Evolutionary conservation across 768 basidiomycete species (phyloP), one percentile per base, ranked within the genome.

Genomic region (Suillus fuscotomentosus): DNA sequence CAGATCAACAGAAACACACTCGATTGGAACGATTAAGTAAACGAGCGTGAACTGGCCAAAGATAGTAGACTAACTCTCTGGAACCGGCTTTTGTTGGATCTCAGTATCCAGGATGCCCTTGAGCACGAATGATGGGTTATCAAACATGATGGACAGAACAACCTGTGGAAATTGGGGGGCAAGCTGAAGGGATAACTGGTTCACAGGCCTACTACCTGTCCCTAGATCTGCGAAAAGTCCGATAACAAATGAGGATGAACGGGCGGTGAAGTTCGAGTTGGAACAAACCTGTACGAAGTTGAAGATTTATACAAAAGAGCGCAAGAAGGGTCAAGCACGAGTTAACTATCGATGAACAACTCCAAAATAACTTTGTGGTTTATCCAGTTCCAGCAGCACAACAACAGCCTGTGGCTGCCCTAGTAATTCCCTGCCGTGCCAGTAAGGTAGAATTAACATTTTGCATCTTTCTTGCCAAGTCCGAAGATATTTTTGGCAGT

Each of bases 61-160:
- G 36, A 38, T 56, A 24, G 63, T 56, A 31, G 63, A 69, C 84
- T 65, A 61, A 91, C 90, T 79, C 70, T 88, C 82, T 36, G 92
- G 93, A 66, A 95, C 84, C n/a, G 88, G 86, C 3, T 90, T 81
- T 59, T 88, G 70, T 27, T 27, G 27, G 1, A 85, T 94, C 53
- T 79, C 81, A 66, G 90, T 86, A 54, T 91, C 81, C 8, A 91
- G 81, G 68, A 94, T 60, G 62, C 81, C 85, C 47, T 84, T 83
- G 60, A 95, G 82, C 61, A 95, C 88, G 73, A 95, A 93, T 5
- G 91, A 92, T 53, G 81, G 87, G 73, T 93, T 94, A 76, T 89
- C 83, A 27, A 86, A 81, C 87, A 90, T 89, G 78, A 70, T 76
- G 63, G 63, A 63, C 48, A 62, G 50, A 39, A 13, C 2, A 39